These are phyloP conservation scores for Naegleria fowleri DNA, from an alignment of 208 protist species.

Conservation along the genomic window DNA sequence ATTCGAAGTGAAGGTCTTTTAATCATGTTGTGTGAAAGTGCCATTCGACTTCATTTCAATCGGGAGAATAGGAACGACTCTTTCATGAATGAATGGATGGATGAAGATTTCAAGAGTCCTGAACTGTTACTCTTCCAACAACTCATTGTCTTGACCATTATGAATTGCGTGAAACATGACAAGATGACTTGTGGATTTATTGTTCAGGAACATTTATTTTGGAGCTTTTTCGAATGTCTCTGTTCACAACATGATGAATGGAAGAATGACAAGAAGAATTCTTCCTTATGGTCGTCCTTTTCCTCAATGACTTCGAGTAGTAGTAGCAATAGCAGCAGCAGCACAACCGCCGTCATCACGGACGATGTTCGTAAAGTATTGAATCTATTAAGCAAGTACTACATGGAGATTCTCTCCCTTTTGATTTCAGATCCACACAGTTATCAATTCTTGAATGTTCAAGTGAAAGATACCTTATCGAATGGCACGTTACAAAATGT, in stretches of 20 bases:
- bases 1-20: neutral
- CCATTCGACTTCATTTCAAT: neutral
- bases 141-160: neutral
- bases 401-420: neutral
- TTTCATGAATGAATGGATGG: no score
- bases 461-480: neutral
- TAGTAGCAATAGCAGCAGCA: no score
- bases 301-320: no score
- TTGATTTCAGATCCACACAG: neutral
- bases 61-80: neutral
- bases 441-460: neutral
- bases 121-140: neutral
- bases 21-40: neutral
- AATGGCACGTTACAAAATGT: neutral
- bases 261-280: neutral
- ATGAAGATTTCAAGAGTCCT: neutral
- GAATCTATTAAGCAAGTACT: neutral
- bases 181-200: neutral
- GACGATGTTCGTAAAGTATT: neutral
- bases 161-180: neutral
- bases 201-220: neutral
- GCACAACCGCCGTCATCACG: no score
- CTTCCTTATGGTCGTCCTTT: no score
- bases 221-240: neutral
- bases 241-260: neutral